phyloP scores from a whole-genome alignment of 2,329 filamentous ascomycete genomes.

The Aspergillus jensenii region DNA sequence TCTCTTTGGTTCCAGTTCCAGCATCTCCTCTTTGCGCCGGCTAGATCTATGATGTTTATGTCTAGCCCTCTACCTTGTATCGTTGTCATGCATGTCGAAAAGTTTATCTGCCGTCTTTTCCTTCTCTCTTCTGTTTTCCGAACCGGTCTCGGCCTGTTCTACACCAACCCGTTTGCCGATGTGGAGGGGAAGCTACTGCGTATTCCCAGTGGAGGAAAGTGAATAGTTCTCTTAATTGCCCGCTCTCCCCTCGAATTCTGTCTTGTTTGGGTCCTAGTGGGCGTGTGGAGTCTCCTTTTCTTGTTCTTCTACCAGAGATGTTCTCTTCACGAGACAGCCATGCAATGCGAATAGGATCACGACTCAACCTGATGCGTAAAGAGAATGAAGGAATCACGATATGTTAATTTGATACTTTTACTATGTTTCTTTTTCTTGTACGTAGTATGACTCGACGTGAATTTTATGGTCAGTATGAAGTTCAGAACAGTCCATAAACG shows the following conservation, averaged over 20 bases:
- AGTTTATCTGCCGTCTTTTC: slow-evolving; percentile 30
- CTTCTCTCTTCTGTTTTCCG: slow-evolving; percentile 24
- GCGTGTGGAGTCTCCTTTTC: slow-evolving; percentile 29
- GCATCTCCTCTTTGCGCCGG: slow-evolving; percentile 19
- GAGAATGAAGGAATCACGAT: slow-evolving; percentile 10
- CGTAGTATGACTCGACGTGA: not conserved
- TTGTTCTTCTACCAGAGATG: slow-evolving; percentile 26
- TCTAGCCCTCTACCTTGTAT: slow-evolving; percentile 33
- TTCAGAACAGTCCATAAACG: no score
- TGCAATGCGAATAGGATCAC: slow-evolving; percentile 26
- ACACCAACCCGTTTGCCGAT: slow-evolving; percentile 36
- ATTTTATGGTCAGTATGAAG: no score
- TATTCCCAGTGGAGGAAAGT: not conserved
- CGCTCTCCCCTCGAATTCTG: slow-evolving; percentile 20
- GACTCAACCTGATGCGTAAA: slow-evolving; percentile 17
- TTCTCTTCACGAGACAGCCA: slow-evolving; percentile 25
- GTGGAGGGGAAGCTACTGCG: slow-evolving; percentile 28
- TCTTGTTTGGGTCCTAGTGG: slow-evolving; percentile 24
- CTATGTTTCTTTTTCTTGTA: not conserved
- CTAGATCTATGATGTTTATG: slow-evolving; percentile 29
- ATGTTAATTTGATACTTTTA: slow-evolving; percentile 2
- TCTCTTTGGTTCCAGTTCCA: slow-evolving; percentile 23
- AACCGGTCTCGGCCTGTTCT: slow-evolving; percentile 31
- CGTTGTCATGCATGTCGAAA: slow-evolving; percentile 39
- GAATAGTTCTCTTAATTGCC: not conserved